Percentiles rank a stretch among this genome's conserved stretches.
These are phyloP conservation scores for Termitomyces sp. DNA, from an alignment of 768 basidiomycete species.

Conservation along the genomic window DNA sequence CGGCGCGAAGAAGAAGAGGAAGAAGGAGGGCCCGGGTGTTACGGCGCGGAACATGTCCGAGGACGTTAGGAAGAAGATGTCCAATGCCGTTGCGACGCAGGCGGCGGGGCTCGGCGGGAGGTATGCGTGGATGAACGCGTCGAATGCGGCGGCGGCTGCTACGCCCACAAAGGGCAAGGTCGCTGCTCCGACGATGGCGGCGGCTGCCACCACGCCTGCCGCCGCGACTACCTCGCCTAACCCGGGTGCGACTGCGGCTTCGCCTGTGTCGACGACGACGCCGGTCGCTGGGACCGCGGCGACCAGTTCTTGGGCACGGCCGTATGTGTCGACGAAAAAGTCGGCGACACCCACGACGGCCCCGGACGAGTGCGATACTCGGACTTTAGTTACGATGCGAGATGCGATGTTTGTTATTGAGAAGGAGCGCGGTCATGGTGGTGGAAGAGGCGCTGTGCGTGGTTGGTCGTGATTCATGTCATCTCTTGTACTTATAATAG, in stretches of 20 bases:
- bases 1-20: slow-evolving; percentile 72
- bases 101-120: slow-evolving; percentile 81
- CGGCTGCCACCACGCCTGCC: slow-evolving; percentile 13
- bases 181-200: slow-evolving; percentile 8
- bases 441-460: slow-evolving; percentile 68
- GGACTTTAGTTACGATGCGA: slow-evolving; percentile 59
- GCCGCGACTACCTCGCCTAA: slow-evolving; percentile 11
- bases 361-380: slow-evolving; percentile 49
- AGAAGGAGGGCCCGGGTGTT: slow-evolving; percentile 79
- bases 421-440: slow-evolving; percentile 79
- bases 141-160: slow-evolving; percentile 39
- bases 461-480: slow-evolving; percentile 42
- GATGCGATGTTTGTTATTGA: slow-evolving; percentile 87
- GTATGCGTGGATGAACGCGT: slow-evolving; percentile 86
- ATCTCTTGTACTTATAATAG: background rate
- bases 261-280: slow-evolving; percentile 18
- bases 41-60: slow-evolving; percentile 88
- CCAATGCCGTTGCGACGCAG: slow-evolving; percentile 83
- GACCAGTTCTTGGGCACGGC: slow-evolving; percentile 51
- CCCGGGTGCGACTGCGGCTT: background rate
- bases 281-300: slow-evolving; percentile 20
- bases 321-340: slow-evolving; percentile 58
- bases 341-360: slow-evolving; percentile 21
- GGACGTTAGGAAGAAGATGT: slow-evolving; percentile 89
- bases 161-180: slow-evolving; percentile 27